Evolutionary conservation across 768 basidiomycete species (phyloP).

Genomic region (Mycena chlorophos): DNA sequence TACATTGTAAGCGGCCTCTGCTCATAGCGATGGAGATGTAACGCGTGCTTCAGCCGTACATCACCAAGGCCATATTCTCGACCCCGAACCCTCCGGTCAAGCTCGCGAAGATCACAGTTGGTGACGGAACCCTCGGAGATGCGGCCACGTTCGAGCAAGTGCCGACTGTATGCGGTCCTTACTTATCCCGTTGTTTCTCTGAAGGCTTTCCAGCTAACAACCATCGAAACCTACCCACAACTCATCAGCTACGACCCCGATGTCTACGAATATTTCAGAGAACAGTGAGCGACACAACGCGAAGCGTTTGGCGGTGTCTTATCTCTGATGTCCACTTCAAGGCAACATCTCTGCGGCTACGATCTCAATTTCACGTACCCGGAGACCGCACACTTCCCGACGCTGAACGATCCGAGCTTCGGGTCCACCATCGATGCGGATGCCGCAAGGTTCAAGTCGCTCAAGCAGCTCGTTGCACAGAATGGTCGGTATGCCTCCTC

Average conservation of each 20-base stretch:
- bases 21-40: too few species aligned
- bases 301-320: not conserved
- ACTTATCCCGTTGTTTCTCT: not conserved
- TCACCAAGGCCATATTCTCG: constrained; percentile 68
- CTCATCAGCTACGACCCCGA: constrained; percentile 69
- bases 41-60: constrained; percentile 50
- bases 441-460: constrained; percentile 17
- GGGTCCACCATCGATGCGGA: constrained; percentile 19
- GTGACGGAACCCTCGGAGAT: constrained; percentile 63
- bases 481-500: constrained; percentile 24
- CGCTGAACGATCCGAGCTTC: constrained; percentile 28
- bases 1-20: constrained; percentile 52
- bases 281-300: constrained; percentile 48
- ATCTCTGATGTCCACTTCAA: constrained; percentile 23
- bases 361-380: constrained; percentile 71
- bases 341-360: constrained; percentile 61
- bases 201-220: constrained; percentile 40
- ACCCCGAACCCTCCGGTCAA: constrained; percentile 64
- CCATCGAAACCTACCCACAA: constrained; percentile 73
- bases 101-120: constrained; percentile 68
- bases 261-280: constrained; percentile 65
- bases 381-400: constrained; percentile 52
- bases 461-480: constrained; percentile 19
- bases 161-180: constrained; percentile 50
- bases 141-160: constrained; percentile 48